phyloP scores from a whole-genome alignment of 1,284 basidiomycete species.

The Cystobasidiaceae sp. region DNA sequence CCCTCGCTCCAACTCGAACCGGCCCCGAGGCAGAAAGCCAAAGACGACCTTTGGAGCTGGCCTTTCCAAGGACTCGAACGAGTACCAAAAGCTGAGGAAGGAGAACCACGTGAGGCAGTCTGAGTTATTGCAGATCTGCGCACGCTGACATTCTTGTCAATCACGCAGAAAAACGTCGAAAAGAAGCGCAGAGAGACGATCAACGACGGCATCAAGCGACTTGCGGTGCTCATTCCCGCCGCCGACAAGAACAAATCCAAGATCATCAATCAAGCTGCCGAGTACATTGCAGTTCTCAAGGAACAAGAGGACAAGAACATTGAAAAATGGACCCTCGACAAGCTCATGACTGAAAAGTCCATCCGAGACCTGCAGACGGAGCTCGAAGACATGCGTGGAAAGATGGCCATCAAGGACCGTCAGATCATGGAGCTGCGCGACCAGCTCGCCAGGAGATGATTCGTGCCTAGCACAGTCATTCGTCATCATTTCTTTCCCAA shows the following conservation, averaged over 20 bases:
- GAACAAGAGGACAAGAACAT: slow-evolving; percentile 85
- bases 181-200: slow-evolving; percentile 87
- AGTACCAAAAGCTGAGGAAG: slow-evolving; percentile 74
- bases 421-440: slow-evolving; percentile 17
- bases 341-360: slow-evolving; percentile 80
- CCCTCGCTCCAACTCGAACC: slow-evolving; percentile 11
- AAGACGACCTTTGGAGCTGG: slow-evolving; percentile 19
- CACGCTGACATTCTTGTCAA: slow-evolving; percentile 35
- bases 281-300: slow-evolving; percentile 83
- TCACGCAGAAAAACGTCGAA: slow-evolving; percentile 91
- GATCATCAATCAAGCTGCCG: slow-evolving; percentile 72
- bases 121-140: too few relatives aligned
- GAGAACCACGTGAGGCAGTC: slow-evolving; percentile 66
- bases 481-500: too few relatives aligned
- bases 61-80: slow-evolving; percentile 43
- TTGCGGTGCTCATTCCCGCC: slow-evolving; percentile 80
- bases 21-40: slow-evolving; percentile 22
- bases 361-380: slow-evolving; percentile 45
- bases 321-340: slow-evolving; percentile 91
- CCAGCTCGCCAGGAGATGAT: slow-evolving; percentile 1
- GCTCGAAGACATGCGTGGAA: slow-evolving; percentile 39
- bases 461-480: too few relatives aligned
- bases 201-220: slow-evolving; percentile 90
- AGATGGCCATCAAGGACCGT: slow-evolving; percentile 23
- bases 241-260: slow-evolving; percentile 85